These are phyloP conservation scores for Rhynchospora breviuscula DNA, from an alignment of 176 grass and related monocot species.

Conservation along the genomic window DNA sequence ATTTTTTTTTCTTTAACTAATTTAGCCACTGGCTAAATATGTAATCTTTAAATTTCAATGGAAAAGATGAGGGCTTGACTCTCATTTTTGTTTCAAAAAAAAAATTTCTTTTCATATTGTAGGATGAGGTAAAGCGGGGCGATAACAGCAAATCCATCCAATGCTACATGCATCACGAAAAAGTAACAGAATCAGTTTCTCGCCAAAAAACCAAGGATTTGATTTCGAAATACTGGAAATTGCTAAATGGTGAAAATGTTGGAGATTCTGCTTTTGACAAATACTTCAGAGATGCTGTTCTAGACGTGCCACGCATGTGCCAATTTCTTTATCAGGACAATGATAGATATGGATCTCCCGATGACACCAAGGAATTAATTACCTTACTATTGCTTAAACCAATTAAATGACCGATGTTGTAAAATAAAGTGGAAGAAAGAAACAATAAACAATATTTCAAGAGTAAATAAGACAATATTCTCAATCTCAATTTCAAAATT, in stretches of 20 bases:
- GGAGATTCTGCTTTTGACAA: constrained; percentile 11
- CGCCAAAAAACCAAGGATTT: constrained; percentile 19
- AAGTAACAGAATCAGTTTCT: constrained; percentile 1
- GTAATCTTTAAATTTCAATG: no score
- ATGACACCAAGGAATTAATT: background rate
- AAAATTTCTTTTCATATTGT: background rate
- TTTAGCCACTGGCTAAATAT: no score
- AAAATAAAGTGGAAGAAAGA: no score
- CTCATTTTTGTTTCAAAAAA: no score
- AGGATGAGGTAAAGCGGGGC: constrained; percentile 17
- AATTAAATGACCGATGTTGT: background rate
- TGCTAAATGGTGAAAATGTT: background rate
- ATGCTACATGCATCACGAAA: constrained; percentile 29
- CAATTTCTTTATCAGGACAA: background rate
- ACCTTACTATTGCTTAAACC: background rate
- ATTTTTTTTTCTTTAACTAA: no score
- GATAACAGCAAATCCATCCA: constrained; percentile 26
- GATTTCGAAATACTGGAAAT: constrained; percentile 5
- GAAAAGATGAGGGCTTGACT: no score
- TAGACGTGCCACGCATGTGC: background rate
- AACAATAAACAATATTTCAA: no score
- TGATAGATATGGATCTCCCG: background rate
- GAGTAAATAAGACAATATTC: no score
- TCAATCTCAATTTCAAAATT: no score
- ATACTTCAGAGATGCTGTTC: background rate